Conservation (phyloP, 495 filamentous ascomycete genomes). For the Sordaria brevicollis region DNA sequence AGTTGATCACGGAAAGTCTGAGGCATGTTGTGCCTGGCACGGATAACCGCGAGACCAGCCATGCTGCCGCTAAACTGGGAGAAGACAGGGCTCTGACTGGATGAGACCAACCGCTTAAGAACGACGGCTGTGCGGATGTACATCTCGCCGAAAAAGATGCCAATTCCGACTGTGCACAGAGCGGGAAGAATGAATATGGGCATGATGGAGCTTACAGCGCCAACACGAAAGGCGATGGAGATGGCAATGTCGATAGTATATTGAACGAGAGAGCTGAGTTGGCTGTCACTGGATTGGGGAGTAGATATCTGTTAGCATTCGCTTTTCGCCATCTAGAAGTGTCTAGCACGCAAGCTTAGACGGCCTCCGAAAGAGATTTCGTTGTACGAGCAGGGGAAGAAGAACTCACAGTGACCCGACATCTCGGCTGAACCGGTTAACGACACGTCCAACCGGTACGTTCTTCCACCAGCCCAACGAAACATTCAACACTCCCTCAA, state of each 20-base stretch:
- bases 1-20: slow-evolving; percentile 30
- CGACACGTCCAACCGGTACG: slow-evolving; percentile 43
- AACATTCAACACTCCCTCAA: slow-evolving; percentile 36
- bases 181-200: slow-evolving; percentile 39
- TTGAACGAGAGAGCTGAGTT: slow-evolving; percentile 28
- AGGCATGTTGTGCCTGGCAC: slow-evolving; percentile 35
- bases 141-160: slow-evolving; percentile 36
- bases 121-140: slow-evolving; percentile 39
- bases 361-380: no score
- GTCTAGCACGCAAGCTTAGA: not conserved
- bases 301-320: not conserved
- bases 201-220: slow-evolving; percentile 37
- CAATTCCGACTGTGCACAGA: slow-evolving; percentile 28
- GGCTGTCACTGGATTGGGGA: slow-evolving; percentile 10
- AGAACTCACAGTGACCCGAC: slow-evolving; percentile 28
- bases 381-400: not conserved
- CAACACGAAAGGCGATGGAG: slow-evolving; percentile 31
- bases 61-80: slow-evolving; percentile 41
- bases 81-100: slow-evolving; percentile 39
- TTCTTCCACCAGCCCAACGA: slow-evolving; percentile 47
- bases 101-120: slow-evolving; percentile 31
- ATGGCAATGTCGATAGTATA: slow-evolving; percentile 28
- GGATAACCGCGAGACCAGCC: slow-evolving; percentile 36
- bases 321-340: not conserved
- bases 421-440: slow-evolving; percentile 47